phyloP scores from a whole-genome alignment of 2,329 filamentous ascomycete species.

The Diaporthe ilicicola region DNA sequence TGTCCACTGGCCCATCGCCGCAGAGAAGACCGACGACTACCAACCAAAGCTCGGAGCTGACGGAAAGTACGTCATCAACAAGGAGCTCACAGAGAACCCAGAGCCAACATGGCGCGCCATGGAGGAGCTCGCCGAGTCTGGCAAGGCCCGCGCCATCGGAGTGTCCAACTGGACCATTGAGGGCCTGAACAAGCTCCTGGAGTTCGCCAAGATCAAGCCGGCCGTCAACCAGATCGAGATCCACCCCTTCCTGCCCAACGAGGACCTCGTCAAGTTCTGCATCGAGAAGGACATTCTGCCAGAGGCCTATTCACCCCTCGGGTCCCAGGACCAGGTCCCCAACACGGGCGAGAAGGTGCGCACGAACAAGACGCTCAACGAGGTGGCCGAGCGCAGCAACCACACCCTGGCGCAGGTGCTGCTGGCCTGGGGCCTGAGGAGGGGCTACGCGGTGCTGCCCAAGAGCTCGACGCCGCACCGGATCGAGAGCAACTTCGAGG shows the following conservation, averaged over 20 bases:
- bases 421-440: constrained; percentile 71
- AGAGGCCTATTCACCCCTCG: constrained; percentile 61
- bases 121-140: constrained; percentile 63
- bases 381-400: constrained; percentile 64
- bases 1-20: constrained; percentile 62
- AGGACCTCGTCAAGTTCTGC: constrained; percentile 62
- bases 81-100: constrained; percentile 72
- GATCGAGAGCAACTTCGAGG: constrained; percentile 71
- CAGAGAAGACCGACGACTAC: constrained; percentile 52
- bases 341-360: constrained; percentile 72
- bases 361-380: constrained; percentile 66
- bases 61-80: constrained; percentile 59
- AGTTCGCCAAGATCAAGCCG: constrained; percentile 56
- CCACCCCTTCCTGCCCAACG: constrained; percentile 56
- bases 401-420: constrained; percentile 68
- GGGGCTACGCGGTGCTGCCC: constrained; percentile 73
- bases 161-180: constrained; percentile 65
- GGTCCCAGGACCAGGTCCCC: constrained; percentile 75
- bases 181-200: constrained; percentile 62
- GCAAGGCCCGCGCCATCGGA: constrained; percentile 65
- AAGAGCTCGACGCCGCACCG: constrained; percentile 74
- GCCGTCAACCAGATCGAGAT: constrained; percentile 61
- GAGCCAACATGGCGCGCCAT: constrained; percentile 70
- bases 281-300: constrained; percentile 59
- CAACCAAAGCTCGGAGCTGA: constrained; percentile 54